phyloP scores from a whole-genome alignment of 2,329 filamentous ascomycete genomes.

The Epichloe scottii region DNA sequence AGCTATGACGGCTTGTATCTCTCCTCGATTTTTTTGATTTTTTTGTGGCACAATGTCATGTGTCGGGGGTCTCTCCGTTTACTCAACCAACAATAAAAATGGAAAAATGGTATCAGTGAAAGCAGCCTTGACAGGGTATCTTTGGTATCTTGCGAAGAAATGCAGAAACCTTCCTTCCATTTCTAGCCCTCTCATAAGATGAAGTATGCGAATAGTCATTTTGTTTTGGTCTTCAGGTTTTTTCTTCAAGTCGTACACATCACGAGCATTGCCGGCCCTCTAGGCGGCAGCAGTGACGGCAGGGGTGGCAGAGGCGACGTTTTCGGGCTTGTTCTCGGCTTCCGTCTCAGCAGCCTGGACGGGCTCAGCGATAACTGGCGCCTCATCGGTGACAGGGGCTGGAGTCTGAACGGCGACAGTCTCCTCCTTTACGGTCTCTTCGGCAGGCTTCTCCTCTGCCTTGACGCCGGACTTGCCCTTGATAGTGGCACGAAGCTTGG shows the following conservation, averaged over 20 bases:
- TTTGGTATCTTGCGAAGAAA: slow-evolving; percentile 37
- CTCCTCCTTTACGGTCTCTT: slow-evolving; percentile 23
- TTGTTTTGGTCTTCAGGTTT: slow-evolving; percentile 10
- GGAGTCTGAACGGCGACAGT: slow-evolving; percentile 17
- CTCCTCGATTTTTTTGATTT: slow-evolving; percentile 9
- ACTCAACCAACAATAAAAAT: slow-evolving; percentile 14
- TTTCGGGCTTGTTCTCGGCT: slow-evolving; percentile 29
- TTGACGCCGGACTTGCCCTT: slow-evolving; percentile 33
- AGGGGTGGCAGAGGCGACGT: slow-evolving; percentile 28
- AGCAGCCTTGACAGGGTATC: slow-evolving; percentile 43
- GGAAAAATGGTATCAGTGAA: slow-evolving; percentile 30
- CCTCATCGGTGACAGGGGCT: slow-evolving; percentile 14
- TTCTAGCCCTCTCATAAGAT: slow-evolving; percentile 30
- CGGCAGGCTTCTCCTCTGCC: slow-evolving; percentile 28
- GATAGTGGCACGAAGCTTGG: slow-evolving; percentile 47
- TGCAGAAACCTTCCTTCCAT: slow-evolving; percentile 39
- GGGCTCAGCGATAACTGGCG: slow-evolving; percentile 13
- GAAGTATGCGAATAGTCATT: slow-evolving; percentile 13
- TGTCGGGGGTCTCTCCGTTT: slow-evolving; percentile 10
- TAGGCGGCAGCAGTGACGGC: slow-evolving; percentile 41
- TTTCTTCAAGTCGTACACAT: slow-evolving; percentile 14
- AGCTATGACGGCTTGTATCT: slow-evolving; percentile 3
- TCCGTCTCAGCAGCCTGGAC: slow-evolving; percentile 18
- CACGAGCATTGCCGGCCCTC: slow-evolving; percentile 16
- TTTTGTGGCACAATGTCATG: slow-evolving; percentile 9